Percentiles rank a stretch among this genome's conserved stretches.
Evolutionary conservation across 768 basidiomycete species (phyloP).

Genomic region (Boletales sp.): DNA sequence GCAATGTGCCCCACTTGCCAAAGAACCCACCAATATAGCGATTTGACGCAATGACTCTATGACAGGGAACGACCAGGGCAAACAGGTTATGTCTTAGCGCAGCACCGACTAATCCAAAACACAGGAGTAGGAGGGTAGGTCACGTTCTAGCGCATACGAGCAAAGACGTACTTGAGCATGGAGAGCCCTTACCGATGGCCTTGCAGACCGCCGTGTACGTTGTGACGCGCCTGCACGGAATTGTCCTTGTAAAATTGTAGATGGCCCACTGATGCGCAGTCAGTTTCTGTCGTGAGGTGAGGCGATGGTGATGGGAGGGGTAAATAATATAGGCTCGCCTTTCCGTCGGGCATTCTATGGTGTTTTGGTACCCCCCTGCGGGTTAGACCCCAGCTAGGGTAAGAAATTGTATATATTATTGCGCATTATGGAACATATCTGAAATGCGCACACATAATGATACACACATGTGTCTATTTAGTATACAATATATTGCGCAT

Average conservation of each 20-base stretch:
- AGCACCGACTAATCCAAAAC: constrained; percentile 48
- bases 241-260: constrained; percentile 49
- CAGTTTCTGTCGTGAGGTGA: constrained; percentile 33
- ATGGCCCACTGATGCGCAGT: constrained; percentile 58
- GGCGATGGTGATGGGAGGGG: too few relatives aligned
- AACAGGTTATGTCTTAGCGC: constrained; percentile 67
- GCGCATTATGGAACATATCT: too few relatives aligned
- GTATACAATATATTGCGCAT: too few relatives aligned
- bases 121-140: too few relatives aligned
- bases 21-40: constrained; percentile 59
- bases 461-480: too few relatives aligned
- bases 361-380: too few relatives aligned
- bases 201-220: constrained; percentile 54
- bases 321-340: constrained; percentile 10
- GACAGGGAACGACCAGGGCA: constrained; percentile 64
- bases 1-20: constrained; percentile 53
- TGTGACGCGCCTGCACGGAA: constrained; percentile 50
- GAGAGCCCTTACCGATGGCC: constrained; percentile 51
- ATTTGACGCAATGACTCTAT: constrained; percentile 63
- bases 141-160: not conserved
- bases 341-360: constrained; percentile 26
- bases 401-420: too few relatives aligned
- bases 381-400: too few relatives aligned
- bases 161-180: constrained; percentile 52
- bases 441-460: too few relatives aligned